These are phyloP conservation scores for Leccinum aurantiacum DNA, from an alignment of 768 basidiomycete species.

Conservation along the genomic window DNA sequence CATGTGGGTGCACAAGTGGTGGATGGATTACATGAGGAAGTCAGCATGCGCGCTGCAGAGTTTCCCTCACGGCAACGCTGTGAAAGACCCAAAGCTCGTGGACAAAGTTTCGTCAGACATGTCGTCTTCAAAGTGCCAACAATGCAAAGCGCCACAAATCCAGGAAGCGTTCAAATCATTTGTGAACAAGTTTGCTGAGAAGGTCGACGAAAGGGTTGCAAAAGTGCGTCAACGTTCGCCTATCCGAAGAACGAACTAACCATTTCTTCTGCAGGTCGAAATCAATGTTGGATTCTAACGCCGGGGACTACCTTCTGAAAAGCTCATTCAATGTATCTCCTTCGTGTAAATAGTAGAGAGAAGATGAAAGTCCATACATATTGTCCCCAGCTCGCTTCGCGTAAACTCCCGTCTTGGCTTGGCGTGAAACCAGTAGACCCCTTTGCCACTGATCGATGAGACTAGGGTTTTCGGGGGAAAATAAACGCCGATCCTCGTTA, in stretches of 20 bases:
- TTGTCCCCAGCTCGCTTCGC: no score
- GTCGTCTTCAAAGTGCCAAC: constrained; percentile 6
- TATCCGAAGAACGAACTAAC: neutral
- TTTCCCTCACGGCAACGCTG: neutral
- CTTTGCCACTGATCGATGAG: no score
- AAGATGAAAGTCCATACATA: constrained; percentile 4
- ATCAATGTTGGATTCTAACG: constrained; percentile 10
- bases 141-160: neutral
- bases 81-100: constrained; percentile 8
- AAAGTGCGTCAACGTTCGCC: constrained; percentile 1
- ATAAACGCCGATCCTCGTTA: no score
- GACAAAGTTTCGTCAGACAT: neutral
- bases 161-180: constrained; percentile 10
- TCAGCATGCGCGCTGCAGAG: constrained; percentile 6
- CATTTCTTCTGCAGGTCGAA: constrained; percentile 6
- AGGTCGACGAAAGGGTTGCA: constrained; percentile 8
- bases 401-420: no score
- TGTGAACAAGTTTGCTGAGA: constrained; percentile 9
- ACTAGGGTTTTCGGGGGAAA: no score
- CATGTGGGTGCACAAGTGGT: constrained; percentile 12
- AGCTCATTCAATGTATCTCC: constrained; percentile 1
- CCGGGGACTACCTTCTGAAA: neutral
- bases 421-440: no score
- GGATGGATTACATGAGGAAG: constrained; percentile 17
- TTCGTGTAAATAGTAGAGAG: constrained; percentile 14